Conservation (phyloP, 768 basidiomycete genomes). For the Tulasnella sp. region DNA sequence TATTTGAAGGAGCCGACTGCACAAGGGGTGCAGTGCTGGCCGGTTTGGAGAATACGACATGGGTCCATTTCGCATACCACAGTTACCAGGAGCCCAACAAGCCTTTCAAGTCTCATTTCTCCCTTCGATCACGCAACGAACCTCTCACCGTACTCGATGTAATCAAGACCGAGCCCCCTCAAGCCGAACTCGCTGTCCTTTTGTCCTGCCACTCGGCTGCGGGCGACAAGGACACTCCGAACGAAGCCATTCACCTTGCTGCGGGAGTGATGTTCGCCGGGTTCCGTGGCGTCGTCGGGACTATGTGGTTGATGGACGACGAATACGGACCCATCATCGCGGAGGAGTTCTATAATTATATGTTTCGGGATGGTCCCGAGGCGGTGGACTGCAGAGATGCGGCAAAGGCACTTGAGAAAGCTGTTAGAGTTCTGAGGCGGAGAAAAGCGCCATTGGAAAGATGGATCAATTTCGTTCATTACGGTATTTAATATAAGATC, state of each 20-base stretch:
- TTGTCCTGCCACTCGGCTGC: not conserved
- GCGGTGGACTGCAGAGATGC: no score
- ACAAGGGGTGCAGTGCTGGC: not conserved
- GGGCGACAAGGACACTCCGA: not conserved
- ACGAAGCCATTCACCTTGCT: constrained; percentile 2
- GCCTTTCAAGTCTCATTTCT: not conserved
- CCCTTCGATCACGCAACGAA: not conserved
- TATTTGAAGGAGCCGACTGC: not conserved
- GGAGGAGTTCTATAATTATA: constrained; percentile 6
- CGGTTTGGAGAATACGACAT: not conserved
- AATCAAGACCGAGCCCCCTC: not conserved
- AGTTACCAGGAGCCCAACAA: not conserved
- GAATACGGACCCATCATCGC: constrained; percentile 11
- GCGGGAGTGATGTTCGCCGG: constrained; percentile 11
- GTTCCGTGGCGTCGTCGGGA: constrained; percentile 6
- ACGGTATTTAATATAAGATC: no score
- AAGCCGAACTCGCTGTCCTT: constrained; percentile 7
- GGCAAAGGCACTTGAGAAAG: no score
- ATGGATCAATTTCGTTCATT: no score
- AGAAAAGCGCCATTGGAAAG: no score
- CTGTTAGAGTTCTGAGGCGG: no score
- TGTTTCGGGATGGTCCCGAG: not conserved
- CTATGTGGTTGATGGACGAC: constrained; percentile 13
- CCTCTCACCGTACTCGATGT: not conserved
- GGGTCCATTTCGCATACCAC: constrained; percentile 12